Percentiles rank a stretch among this genome's conserved stretches.
Evolutionary conservation across 169 alveolate genomes (phyloP).

Genomic region (Plasmodium cynomolgi): DNA sequence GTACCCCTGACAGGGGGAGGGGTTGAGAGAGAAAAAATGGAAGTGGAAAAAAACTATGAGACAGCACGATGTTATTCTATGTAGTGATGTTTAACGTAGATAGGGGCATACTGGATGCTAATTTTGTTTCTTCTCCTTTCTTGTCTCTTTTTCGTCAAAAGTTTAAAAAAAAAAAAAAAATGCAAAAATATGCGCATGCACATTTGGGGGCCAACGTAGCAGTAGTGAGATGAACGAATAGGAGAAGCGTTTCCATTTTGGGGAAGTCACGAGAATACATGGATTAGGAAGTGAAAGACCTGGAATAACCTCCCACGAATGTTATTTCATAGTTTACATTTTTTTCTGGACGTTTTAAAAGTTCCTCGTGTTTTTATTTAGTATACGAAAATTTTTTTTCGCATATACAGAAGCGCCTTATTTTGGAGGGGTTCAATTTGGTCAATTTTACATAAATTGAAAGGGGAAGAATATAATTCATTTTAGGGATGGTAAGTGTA

Average conservation of each 20-base stretch:
- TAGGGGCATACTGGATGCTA: neutral
- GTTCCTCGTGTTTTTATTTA: neutral
- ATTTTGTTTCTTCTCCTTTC: neutral
- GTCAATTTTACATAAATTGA: neutral
- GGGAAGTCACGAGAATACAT: neutral
- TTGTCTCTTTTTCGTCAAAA: constrained; percentile 2
- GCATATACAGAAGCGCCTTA: neutral
- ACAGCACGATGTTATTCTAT: neutral
- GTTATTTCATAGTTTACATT: neutral
- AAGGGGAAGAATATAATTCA: neutral
- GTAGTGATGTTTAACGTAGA: neutral
- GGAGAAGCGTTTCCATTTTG: neutral
- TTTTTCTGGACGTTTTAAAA: neutral
- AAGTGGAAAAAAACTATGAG: neutral
- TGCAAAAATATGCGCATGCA: neutral
- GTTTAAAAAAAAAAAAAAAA: constrained; percentile 1
- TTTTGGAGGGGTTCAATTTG: neutral
- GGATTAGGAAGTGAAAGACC: neutral
- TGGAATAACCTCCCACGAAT: neutral
- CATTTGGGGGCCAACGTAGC: neutral
- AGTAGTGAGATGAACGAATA: neutral
- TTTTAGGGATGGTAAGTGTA: neutral
- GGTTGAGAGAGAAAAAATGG: neutral
- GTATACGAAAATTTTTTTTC: neutral
- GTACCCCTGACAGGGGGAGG: neutral